Evolutionary conservation across 192 early-diverging fungal genomes (phyloP).

Genomic region (Phycomyces nitens): DNA sequence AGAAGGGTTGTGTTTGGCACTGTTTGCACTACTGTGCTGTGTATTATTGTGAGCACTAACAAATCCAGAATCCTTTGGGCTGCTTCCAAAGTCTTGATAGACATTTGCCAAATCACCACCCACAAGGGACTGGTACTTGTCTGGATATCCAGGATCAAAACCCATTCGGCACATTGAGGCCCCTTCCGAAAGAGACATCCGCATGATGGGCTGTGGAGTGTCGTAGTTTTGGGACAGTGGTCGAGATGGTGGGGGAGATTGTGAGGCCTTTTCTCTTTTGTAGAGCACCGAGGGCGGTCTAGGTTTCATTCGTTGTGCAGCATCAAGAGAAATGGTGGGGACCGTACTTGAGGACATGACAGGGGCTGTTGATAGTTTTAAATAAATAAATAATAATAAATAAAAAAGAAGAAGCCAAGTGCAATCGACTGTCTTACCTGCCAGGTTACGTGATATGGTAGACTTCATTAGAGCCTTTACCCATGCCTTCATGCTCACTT

Average conservation of each 20-base stretch:
- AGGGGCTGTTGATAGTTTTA: conserved; percentile 33
- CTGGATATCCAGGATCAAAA: neutral
- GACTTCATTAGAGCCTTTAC: conserved; percentile 61
- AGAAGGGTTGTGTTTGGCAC: neutral
- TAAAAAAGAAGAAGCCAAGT: neutral
- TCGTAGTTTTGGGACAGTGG: conserved; percentile 3
- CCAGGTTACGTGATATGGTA: conserved; percentile 49
- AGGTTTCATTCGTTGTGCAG: conserved; percentile 48
- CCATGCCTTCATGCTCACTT: conserved; percentile 48
- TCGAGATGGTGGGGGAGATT: neutral
- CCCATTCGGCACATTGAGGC: neutral
- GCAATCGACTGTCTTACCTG: conserved; percentile 13
- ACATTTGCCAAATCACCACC: neutral
- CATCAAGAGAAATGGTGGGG: conserved; percentile 49
- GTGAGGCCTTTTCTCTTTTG: neutral
- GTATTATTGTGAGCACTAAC: conserved; percentile 10
- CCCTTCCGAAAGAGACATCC: conserved; percentile 11
- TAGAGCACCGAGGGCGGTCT: conserved; percentile 14
- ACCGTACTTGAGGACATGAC: conserved; percentile 60
- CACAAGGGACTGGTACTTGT: neutral
- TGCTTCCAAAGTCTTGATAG: too few relatives aligned
- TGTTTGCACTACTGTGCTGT: neutral
- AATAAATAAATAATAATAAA: neutral
- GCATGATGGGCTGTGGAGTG: conserved; percentile 6
- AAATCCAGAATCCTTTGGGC: conserved; percentile 15